Percentiles rank a stretch among this genome's conserved stretches.
Evolutionary conservation across 2,329 filamentous ascomycete species (phyloP).

Genomic region (Cladosporium sp.): DNA sequence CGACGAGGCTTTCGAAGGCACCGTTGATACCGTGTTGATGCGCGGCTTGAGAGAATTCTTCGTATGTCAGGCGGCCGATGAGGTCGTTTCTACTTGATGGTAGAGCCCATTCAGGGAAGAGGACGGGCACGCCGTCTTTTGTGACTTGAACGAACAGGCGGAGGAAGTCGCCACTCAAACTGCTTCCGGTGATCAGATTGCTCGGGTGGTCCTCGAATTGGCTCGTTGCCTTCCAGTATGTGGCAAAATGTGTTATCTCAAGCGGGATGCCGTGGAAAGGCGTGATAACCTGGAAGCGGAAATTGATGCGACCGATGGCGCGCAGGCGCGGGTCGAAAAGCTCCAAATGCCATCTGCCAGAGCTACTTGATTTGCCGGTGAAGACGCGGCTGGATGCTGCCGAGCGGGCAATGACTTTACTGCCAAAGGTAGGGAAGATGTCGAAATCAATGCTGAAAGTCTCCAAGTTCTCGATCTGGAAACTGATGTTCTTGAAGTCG

Average conservation of each 20-base stretch:
- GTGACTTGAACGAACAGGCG: conserved; percentile 90
- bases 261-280: conserved; percentile 88
- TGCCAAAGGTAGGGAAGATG: conserved; percentile 94
- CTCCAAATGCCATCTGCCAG: conserved; percentile 77
- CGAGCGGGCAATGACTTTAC: conserved; percentile 94
- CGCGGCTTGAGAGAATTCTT: conserved; percentile 59
- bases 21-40: conserved; percentile 22
- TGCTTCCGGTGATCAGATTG: conserved; percentile 89
- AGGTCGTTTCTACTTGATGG: conserved; percentile 59
- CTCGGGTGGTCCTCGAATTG: conserved; percentile 82
- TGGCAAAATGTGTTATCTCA: conserved; percentile 97
- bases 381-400: conserved; percentile 88
- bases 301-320: conserved; percentile 89
- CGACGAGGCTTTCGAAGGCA: conserved; percentile 25
- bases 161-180: conserved; percentile 91
- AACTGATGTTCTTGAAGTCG: conserved; percentile 87
- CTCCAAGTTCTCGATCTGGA: conserved; percentile 91
- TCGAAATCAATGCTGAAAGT: conserved; percentile 96
- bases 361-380: conserved; percentile 67
- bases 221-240: conserved; percentile 98
- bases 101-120: conserved; percentile 79
- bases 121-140: conserved; percentile 76
- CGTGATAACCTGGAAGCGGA: conserved; percentile 94
- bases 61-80: conserved; percentile 70
- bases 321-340: conserved; percentile 88